A percentile compares a stretch with the other conserved stretches of the same genome.
phyloP scores from a whole-genome alignment of 78 protist genomes.

The Creolimax fragrantissima region DNA sequence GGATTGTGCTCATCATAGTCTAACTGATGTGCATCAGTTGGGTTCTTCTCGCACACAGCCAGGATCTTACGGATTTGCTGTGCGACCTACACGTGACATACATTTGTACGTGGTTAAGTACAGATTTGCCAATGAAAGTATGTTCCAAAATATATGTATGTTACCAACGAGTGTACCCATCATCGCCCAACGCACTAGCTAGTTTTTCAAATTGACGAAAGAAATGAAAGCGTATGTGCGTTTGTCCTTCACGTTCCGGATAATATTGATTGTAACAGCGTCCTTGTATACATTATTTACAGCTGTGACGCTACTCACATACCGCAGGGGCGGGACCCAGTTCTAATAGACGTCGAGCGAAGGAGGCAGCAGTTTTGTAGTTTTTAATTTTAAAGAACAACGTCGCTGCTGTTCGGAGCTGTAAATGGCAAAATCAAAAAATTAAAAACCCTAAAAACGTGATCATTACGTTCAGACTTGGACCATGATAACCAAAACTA shows the following conservation, averaged over 20 bases:
- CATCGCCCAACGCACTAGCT: background rate
- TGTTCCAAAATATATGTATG: background rate
- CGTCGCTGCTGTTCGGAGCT: constrained; percentile 4
- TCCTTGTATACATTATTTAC: too few relatives aligned
- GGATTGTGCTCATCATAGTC: constrained; percentile 85
- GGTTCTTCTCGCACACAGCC: constrained; percentile 45
- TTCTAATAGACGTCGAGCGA: constrained; percentile 76
- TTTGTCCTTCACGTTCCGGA: too few relatives aligned
- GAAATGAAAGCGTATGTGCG: too few relatives aligned
- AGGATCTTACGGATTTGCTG: constrained; percentile 53
- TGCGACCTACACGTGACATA: background rate
- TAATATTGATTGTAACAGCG: too few relatives aligned
- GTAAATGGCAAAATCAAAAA: background rate
- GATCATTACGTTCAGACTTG: too few relatives aligned
- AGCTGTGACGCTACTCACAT: background rate
- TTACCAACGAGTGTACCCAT: background rate
- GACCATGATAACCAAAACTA: too few relatives aligned
- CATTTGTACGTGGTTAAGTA: background rate
- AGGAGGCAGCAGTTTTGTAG: constrained; percentile 55
- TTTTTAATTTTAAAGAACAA: constrained; percentile 53
- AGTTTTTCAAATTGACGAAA: background rate
- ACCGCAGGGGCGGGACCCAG: constrained; percentile 56
- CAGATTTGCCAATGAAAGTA: background rate
- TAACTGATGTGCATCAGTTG: constrained; percentile 18
- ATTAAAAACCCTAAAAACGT: constrained; percentile 61